Evolutionary conservation across 2,329 filamentous ascomycete genomes (phyloP).

Genomic region (Anthostomella pinea): DNA sequence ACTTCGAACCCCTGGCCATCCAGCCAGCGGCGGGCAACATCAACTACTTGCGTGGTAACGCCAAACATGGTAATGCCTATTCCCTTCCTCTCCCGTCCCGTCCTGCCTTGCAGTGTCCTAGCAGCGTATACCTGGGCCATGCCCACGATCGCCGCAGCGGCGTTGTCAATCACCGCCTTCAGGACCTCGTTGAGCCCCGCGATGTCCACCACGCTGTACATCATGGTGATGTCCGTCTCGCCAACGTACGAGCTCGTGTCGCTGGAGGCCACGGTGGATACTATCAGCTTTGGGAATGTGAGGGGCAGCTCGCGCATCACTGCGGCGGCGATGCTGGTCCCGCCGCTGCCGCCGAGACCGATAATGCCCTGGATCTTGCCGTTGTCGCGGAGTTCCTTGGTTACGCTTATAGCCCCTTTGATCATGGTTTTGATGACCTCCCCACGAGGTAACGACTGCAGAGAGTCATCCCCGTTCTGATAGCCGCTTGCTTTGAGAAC

Average conservation of each 20-base stretch:
- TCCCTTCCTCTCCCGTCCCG: slow-evolving; percentile 37
- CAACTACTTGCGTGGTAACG: slow-evolving; percentile 66
- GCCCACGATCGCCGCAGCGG: slow-evolving; percentile 57
- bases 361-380: slow-evolving; percentile 53
- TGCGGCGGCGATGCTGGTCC: slow-evolving; percentile 57
- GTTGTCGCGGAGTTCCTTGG: slow-evolving; percentile 38
- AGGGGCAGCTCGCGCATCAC: slow-evolving; percentile 63
- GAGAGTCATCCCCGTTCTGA: slow-evolving; percentile 35
- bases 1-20: slow-evolving; percentile 49
- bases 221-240: slow-evolving; percentile 66
- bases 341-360: slow-evolving; percentile 60
- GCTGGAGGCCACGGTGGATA: slow-evolving; percentile 67
- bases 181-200: slow-evolving; percentile 63
- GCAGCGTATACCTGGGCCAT: slow-evolving; percentile 49
- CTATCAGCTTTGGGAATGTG: slow-evolving; percentile 67
- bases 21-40: slow-evolving; percentile 50
- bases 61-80: slow-evolving; percentile 73
- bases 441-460: slow-evolving; percentile 47
- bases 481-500: slow-evolving; percentile 34
- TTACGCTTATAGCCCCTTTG: slow-evolving; percentile 40
- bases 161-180: slow-evolving; percentile 57
- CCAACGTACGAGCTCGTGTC: slow-evolving; percentile 63
- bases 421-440: slow-evolving; percentile 55
- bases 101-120: slow-evolving; percentile 4
- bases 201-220: slow-evolving; percentile 70